Evolutionary conservation across 208 protist species (phyloP), one percentile per base, ranked within the genome.

Genomic region (Tritrichomonas foetus): DNA sequence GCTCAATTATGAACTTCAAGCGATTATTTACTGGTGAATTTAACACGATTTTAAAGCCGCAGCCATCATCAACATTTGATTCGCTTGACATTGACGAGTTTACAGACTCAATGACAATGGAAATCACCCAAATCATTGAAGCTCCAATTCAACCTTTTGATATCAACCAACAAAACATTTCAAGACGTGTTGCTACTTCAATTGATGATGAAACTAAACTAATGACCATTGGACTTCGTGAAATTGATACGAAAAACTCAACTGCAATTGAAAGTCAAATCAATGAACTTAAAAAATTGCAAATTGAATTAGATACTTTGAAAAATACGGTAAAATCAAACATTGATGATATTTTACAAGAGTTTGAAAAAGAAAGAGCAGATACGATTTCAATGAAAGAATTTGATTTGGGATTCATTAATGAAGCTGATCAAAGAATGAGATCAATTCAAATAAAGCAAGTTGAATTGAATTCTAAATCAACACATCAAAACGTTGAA

Each of bases 161-260:
- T 14, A 44, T 82, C 41, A 39, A 82, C 50, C 13, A 20, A 3
- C 33, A 44, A 49, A 82, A 44, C 33, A 50, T 82, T 8, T 50
- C 74, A 0, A 36, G 74, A 3, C 1, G 22, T 0, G 41, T 82
- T 0, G 44, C 74, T 2, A 82, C 39, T 30, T 33, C 47, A 11
- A 89, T 89, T 57, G 78, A 89, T 39, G 78, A 89, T 57, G 27
- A 89, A n/a, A 89, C 47, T 20, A 89, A 89, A 20, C 47, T 33
- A 9, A 49, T 89, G 8, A 57, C 47, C 8, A 89, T 13, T 36
- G 44, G 20, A 16, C 30, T 89, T 2, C 30, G 20, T 8, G 78
- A 89, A 36, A 47, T 47, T 9, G 47, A 89, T 47, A 5, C 27
- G 0, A 89, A 49, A 89, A 57, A 57, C n/a, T 57, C 30, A 53